Evolutionary conservation across 179 eudicot species (phyloP).

Genomic region (Pouteria campechiana): DNA sequence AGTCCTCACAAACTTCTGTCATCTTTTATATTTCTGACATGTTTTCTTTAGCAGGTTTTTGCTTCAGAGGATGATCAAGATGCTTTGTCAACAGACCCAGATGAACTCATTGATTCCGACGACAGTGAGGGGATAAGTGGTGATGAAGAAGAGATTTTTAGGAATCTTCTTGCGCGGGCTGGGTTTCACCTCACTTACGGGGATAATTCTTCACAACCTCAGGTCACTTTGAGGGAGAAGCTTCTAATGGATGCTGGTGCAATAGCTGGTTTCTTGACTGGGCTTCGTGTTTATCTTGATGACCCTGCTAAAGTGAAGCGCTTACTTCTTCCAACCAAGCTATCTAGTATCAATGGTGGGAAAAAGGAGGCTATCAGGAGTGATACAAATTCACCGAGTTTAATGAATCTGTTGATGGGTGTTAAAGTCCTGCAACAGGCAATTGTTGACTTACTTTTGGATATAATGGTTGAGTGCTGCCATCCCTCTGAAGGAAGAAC

Average conservation of each 20-base stretch:
- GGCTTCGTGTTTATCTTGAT: constrained; percentile 92
- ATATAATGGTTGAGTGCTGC: not conserved
- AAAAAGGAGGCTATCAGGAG: constrained; percentile 47
- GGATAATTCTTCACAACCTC: constrained; percentile 87
- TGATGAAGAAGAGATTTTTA: constrained; percentile 94
- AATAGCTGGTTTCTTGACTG: constrained; percentile 92
- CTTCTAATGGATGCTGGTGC: constrained; percentile 99
- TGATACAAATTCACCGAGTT: constrained; percentile 78
- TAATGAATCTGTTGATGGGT: not conserved
- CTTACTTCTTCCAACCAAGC: constrained; percentile 88
- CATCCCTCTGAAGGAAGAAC: not conserved
- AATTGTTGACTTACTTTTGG: not conserved
- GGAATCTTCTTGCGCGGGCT: constrained; percentile 89
- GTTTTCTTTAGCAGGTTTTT: constrained; percentile 59
- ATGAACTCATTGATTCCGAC: constrained; percentile 93
- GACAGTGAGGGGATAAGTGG: constrained; percentile 95
- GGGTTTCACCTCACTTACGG: constrained; percentile 97
- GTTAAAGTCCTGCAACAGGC: not conserved
- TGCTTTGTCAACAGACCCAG: constrained; percentile 94
- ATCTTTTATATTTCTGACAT: no score
- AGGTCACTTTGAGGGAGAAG: constrained; percentile 93
- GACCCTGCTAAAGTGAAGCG: constrained; percentile 98
- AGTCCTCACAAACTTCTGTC: no score
- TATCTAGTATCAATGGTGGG: constrained; percentile 61
- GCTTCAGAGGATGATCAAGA: constrained; percentile 99